Conservation (phyloP, 495 filamentous ascomycete species). For the Aspergillus sclerotioniger region DNA sequence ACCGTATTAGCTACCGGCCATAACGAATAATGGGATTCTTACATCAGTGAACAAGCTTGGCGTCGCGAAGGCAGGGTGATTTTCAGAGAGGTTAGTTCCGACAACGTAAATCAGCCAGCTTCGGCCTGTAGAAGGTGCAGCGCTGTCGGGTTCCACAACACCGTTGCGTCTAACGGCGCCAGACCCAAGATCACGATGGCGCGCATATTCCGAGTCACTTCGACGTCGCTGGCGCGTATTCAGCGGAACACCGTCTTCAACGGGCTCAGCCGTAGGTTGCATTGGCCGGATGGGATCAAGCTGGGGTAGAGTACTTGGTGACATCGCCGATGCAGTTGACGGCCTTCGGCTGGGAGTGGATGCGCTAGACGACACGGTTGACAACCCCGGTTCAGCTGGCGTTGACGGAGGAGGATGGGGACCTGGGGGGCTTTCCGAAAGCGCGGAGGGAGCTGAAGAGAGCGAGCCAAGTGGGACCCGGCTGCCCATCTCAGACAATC, state of each 20-base stretch:
- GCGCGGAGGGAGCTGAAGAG: slow-evolving; percentile 35
- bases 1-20: slow-evolving; percentile 11
- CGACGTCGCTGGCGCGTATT: slow-evolving; percentile 51
- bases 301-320: slow-evolving; percentile 33
- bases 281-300: slow-evolving; percentile 33
- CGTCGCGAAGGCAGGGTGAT: slow-evolving; percentile 73
- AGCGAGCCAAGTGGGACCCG: slow-evolving; percentile 19
- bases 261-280: slow-evolving; percentile 32
- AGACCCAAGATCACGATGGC: slow-evolving; percentile 58
- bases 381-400: slow-evolving; percentile 61
- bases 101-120: slow-evolving; percentile 82
- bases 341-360: slow-evolving; percentile 55
- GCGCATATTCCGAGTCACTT: slow-evolving; percentile 62
- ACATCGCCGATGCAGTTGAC: slow-evolving; percentile 51
- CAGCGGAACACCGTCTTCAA: slow-evolving; percentile 25
- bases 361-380: slow-evolving; percentile 55
- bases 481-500: slow-evolving; percentile 39
- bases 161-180: slow-evolving; percentile 64
- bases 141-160: slow-evolving; percentile 63
- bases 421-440: slow-evolving; percentile 60
- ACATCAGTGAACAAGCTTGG: slow-evolving; percentile 76
- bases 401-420: slow-evolving; percentile 68
- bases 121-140: slow-evolving; percentile 48
- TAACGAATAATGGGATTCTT: slow-evolving; percentile 23
- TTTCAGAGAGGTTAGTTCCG: slow-evolving; percentile 71